Evolutionary conservation across 2,329 filamentous ascomycete genomes (phyloP).

Genomic region (Ascochyta lentis): DNA sequence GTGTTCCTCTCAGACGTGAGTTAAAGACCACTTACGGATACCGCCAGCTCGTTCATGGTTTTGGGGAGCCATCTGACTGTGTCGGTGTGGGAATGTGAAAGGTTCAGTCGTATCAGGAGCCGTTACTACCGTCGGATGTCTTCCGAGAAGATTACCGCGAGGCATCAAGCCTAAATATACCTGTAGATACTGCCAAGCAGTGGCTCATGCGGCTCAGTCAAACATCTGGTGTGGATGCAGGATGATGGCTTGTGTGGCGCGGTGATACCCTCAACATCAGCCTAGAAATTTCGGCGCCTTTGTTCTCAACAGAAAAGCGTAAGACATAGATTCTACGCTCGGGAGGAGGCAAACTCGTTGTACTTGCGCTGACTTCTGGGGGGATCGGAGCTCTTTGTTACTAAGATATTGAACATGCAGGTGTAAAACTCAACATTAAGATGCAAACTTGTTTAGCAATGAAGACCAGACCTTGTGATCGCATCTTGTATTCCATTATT

Average conservation of each 20-base stretch:
- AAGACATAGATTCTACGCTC: too few species aligned
- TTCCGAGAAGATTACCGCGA: background rate
- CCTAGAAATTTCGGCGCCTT: slow-evolving; percentile 1
- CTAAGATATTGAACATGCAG: background rate
- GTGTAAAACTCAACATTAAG: background rate
- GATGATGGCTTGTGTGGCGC: slow-evolving; percentile 8
- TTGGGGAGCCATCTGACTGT: background rate
- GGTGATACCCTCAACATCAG: slow-evolving; percentile 10
- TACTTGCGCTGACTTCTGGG: background rate
- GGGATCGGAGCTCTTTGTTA: background rate
- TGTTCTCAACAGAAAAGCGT: background rate
- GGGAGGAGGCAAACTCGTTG: background rate
- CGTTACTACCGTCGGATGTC: background rate
- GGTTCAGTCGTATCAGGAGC: background rate
- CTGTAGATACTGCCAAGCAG: background rate
- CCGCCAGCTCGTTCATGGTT: background rate
- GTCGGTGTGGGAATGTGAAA: background rate
- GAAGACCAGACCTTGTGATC: background rate
- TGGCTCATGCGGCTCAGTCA: slow-evolving; percentile 16
- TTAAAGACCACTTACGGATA: background rate
- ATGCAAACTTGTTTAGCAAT: background rate
- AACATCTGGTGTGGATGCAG: background rate
- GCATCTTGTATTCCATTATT: background rate
- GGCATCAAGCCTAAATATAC: background rate
- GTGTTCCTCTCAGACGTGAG: background rate